Percentiles rank a stretch among this genome's conserved stretches.
Conservation (phyloP, 805 yeast species). For the Candida verbasci region DNA sequence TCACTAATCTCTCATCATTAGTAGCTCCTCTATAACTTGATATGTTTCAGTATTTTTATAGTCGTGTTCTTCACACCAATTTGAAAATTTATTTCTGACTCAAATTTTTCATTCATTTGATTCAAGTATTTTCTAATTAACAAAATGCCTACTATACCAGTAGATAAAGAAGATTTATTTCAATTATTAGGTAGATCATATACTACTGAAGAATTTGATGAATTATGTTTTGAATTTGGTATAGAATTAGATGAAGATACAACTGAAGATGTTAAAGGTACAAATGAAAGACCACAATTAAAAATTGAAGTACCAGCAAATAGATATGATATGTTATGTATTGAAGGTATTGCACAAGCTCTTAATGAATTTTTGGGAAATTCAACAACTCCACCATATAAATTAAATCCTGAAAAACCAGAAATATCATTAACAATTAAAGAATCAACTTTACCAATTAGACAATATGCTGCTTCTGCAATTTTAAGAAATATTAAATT, state of each 20-base stretch:
- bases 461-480: conserved; percentile 97
- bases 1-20: background rate
- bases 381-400: conserved; percentile 60
- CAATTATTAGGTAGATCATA: conserved; percentile 57
- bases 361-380: conserved; percentile 85
- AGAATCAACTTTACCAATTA: conserved; percentile 63
- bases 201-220: conserved; percentile 91
- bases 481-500: conserved; percentile 78
- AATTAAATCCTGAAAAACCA: conserved; percentile 58
- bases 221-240: conserved; percentile 95
- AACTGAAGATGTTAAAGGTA: conserved; percentile 61
- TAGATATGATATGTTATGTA: conserved; percentile 96
- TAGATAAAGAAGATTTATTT: conserved; percentile 90
- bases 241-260: conserved; percentile 97
- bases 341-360: conserved; percentile 96
- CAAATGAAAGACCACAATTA: conserved; percentile 87
- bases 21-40: no score
- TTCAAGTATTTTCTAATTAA: no score
- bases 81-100: conserved; percentile 4
- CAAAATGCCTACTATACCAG: conserved; percentile 92
- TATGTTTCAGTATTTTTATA: no score
- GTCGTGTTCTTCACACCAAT: background rate
- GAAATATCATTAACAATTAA: conserved; percentile 64
- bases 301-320: conserved; percentile 98
- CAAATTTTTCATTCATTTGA: conserved; percentile 4